Conservation (phyloP, 177 flowering plant genomes). For the Vitis hybrid region DNA sequence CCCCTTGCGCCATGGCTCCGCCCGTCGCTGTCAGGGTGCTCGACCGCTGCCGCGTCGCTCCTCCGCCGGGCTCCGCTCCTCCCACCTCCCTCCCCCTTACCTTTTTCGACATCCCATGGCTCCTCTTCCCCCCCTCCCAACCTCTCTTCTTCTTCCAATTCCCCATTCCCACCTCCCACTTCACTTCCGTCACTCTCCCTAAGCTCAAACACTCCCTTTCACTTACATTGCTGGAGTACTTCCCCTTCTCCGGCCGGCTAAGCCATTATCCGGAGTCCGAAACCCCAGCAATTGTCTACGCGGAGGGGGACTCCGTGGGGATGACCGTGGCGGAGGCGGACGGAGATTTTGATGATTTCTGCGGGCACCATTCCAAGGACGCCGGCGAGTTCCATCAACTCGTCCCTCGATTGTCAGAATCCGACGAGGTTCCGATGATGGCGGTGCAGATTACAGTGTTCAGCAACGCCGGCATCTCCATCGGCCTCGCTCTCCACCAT, state of each 20-base stretch:
- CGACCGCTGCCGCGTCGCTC: conserved; percentile 19
- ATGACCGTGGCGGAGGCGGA: conserved; percentile 19
- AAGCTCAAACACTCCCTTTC: conserved; percentile 34
- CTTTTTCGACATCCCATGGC: conserved; percentile 39
- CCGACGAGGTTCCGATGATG: conserved; percentile 11
- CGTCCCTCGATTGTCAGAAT: conserved; percentile 18
- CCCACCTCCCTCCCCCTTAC: conserved; percentile 32
- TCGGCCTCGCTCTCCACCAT: conserved; percentile 26
- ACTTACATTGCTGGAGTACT: conserved; percentile 30
- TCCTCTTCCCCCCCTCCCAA: conserved; percentile 23
- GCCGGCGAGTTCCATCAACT: conserved; percentile 16
- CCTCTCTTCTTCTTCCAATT: conserved; percentile 34
- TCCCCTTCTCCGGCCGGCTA: conserved; percentile 22
- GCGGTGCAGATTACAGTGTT: conserved; percentile 30
- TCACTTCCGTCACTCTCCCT: conserved; percentile 22
- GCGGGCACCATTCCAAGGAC: conserved; percentile 4
- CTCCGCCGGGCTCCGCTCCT: conserved; percentile 14
- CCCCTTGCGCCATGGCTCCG: conserved; percentile 10
- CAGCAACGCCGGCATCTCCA: conserved; percentile 23
- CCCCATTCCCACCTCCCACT: conserved; percentile 20
- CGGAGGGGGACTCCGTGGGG: conserved; percentile 1
- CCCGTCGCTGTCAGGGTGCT: conserved; percentile 14
- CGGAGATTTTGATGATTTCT: conserved; percentile 18
- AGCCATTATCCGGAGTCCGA: neutral
- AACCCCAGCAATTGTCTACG: conserved; percentile 9